These are phyloP conservation scores for Pezicula neosporulosa DNA, from an alignment of 2,329 filamentous ascomycete genomes.

Conservation along the genomic window DNA sequence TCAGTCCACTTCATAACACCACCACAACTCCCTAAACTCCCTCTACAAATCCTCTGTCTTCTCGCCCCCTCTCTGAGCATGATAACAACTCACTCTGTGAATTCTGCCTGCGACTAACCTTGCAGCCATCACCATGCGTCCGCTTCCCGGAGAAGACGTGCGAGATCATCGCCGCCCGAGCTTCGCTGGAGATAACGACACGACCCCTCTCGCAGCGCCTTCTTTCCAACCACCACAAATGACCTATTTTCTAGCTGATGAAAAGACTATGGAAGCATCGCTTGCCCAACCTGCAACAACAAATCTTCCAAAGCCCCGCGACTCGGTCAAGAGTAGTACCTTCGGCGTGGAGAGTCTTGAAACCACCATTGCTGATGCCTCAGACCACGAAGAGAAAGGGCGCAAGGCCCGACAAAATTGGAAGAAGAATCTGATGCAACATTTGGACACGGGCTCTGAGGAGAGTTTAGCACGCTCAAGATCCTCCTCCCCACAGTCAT, in stretches of 20 bases:
- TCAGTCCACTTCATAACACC: not conserved
- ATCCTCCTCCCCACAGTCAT: slow-evolving; percentile 29
- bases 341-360: slow-evolving; percentile 30
- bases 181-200: slow-evolving; percentile 31
- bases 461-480: slow-evolving; percentile 17
- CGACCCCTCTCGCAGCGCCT: slow-evolving; percentile 30
- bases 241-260: slow-evolving; percentile 50
- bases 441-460: slow-evolving; percentile 13
- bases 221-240: slow-evolving; percentile 38
- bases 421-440: slow-evolving; percentile 21
- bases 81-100: slow-evolving; percentile 5
- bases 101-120: not conserved
- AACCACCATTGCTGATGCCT: slow-evolving; percentile 24
- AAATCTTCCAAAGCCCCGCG: slow-evolving; percentile 26
- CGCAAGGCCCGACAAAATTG: slow-evolving; percentile 22
- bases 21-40: not conserved
- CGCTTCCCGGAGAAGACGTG: slow-evolving; percentile 42
- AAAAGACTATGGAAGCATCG: slow-evolving; percentile 42
- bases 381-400: slow-evolving; percentile 22
- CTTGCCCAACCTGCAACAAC: slow-evolving; percentile 29
- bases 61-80: slow-evolving; percentile 4
- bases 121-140: slow-evolving; percentile 35
- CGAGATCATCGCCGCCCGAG: slow-evolving; percentile 34
- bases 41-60: too few species aligned
- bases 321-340: slow-evolving; percentile 30